Evolutionary conservation across 495 filamentous ascomycete genomes (phyloP).

Genomic region (Bacidia gigantensis): DNA sequence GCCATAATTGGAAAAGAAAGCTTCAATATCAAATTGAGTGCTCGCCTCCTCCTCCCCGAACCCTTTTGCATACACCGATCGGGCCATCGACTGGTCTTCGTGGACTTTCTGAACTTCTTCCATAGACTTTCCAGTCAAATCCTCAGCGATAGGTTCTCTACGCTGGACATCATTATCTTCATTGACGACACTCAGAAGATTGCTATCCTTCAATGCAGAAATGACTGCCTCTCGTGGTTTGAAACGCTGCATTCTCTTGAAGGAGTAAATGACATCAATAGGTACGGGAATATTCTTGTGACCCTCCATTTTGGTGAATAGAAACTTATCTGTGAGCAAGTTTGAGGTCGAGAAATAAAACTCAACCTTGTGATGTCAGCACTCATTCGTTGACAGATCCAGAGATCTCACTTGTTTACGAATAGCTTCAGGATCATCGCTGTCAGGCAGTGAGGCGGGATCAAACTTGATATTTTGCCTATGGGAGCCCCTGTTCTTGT

Average conservation of each 20-base stretch:
- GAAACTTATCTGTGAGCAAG: slow-evolving; percentile 72
- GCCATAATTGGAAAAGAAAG: slow-evolving; percentile 75
- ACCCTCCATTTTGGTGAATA: slow-evolving; percentile 63
- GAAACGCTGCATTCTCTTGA: slow-evolving; percentile 92
- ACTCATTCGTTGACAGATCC: too few relatives aligned
- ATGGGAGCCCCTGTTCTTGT: slow-evolving; percentile 9
- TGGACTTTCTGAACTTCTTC: slow-evolving; percentile 37
- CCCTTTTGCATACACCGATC: slow-evolving; percentile 71
- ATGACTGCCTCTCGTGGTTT: slow-evolving; percentile 69
- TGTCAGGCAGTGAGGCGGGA: slow-evolving; percentile 43
- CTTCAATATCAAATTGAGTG: slow-evolving; percentile 84
- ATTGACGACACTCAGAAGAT: slow-evolving; percentile 48
- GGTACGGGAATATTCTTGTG: slow-evolving; percentile 64
- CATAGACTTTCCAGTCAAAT: slow-evolving; percentile 25
- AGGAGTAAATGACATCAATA: slow-evolving; percentile 59
- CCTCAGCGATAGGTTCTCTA: slow-evolving; percentile 47
- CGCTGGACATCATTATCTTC: slow-evolving; percentile 59
- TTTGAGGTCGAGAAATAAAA: slow-evolving; percentile 97
- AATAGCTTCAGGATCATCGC: slow-evolving; percentile 45
- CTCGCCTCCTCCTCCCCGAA: slow-evolving; percentile 64
- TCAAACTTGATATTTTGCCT: slow-evolving; percentile 49
- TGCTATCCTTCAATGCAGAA: slow-evolving; percentile 62
- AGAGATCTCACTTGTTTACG: too few relatives aligned
- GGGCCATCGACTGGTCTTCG: slow-evolving; percentile 44
- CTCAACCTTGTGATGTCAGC: slow-evolving; percentile 51